Conservation (phyloP, 2,329 filamentous ascomycete species). For the Aspergillus phoenicis region DNA sequence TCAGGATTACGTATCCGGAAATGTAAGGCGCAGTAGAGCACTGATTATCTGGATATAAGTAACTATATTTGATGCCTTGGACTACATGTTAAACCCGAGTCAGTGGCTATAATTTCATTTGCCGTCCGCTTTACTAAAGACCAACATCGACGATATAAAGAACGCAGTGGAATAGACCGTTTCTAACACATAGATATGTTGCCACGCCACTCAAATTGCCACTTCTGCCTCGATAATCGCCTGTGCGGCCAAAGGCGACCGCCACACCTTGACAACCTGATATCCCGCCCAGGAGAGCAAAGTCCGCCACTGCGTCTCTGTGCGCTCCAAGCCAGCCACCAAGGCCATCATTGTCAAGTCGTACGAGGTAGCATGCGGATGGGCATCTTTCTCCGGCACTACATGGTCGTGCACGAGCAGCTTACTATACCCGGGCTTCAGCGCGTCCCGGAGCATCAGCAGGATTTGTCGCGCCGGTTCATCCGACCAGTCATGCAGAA, state of each 20-base stretch:
- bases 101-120: too few relatives aligned
- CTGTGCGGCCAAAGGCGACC: background rate
- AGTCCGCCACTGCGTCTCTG: background rate
- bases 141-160: too few relatives aligned
- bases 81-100: too few relatives aligned
- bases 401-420: slow-evolving; percentile 4
- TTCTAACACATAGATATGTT: too few relatives aligned
- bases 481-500: background rate
- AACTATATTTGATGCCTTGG: too few relatives aligned
- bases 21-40: too few relatives aligned
- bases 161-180: too few relatives aligned
- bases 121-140: too few relatives aligned
- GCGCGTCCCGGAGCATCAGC: background rate
- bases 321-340: slow-evolving; percentile 1
- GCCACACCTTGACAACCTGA: background rate
- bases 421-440: background rate
- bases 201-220: too few relatives aligned
- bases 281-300: background rate
- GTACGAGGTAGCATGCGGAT: slow-evolving; percentile 2
- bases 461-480: background rate
- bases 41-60: too few relatives aligned
- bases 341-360: slow-evolving; percentile 6
- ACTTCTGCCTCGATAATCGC: background rate
- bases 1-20: too few relatives aligned
- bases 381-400: background rate